Percentiles rank a stretch among this genome's conserved stretches.
Evolutionary conservation across 2,329 filamentous ascomycete genomes (phyloP).

Genomic region (Nectriaceae sp.): DNA sequence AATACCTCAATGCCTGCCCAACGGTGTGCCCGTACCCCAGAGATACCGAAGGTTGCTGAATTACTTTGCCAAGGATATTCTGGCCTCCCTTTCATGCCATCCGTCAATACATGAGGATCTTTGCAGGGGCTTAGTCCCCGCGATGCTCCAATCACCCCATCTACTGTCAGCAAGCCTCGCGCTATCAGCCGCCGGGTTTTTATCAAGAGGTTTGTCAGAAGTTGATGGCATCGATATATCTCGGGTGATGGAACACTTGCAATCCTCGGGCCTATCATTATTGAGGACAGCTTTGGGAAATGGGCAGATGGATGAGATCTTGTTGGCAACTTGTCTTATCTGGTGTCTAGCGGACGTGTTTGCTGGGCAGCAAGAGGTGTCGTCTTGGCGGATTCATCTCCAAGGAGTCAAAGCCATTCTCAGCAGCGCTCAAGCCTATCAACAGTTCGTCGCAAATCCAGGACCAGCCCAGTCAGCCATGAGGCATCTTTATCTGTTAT

Average conservation of each 20-base stretch:
- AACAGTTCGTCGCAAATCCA: neutral
- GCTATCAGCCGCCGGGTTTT: slow-evolving; percentile 26
- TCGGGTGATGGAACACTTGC: slow-evolving; percentile 24
- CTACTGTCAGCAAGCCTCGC: slow-evolving; percentile 29
- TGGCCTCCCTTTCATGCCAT: slow-evolving; percentile 29
- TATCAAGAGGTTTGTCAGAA: slow-evolving; percentile 22
- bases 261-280: slow-evolving; percentile 24
- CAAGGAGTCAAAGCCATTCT: slow-evolving; percentile 28
- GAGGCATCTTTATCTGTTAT: slow-evolving; percentile 30
- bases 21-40: slow-evolving; percentile 22
- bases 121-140: slow-evolving; percentile 25
- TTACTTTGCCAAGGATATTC: slow-evolving; percentile 27
- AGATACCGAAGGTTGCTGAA: slow-evolving; percentile 23
- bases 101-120: slow-evolving; percentile 29
- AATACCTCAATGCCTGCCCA: slow-evolving; percentile 23
- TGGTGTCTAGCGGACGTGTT: slow-evolving; percentile 33
- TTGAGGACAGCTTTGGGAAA: slow-evolving; percentile 22
- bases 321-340: slow-evolving; percentile 30
- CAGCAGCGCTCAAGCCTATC: slow-evolving; percentile 3
- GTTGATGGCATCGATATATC: slow-evolving; percentile 23
- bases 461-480: slow-evolving; percentile 17
- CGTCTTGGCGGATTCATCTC: slow-evolving; percentile 27
- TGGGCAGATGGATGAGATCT: slow-evolving; percentile 22
- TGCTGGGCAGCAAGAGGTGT: slow-evolving; percentile 20
- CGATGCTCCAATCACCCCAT: slow-evolving; percentile 27